phyloP scores from a whole-genome alignment of 2,329 filamentous ascomycete genomes.

The Waltergamsia citrina region DNA sequence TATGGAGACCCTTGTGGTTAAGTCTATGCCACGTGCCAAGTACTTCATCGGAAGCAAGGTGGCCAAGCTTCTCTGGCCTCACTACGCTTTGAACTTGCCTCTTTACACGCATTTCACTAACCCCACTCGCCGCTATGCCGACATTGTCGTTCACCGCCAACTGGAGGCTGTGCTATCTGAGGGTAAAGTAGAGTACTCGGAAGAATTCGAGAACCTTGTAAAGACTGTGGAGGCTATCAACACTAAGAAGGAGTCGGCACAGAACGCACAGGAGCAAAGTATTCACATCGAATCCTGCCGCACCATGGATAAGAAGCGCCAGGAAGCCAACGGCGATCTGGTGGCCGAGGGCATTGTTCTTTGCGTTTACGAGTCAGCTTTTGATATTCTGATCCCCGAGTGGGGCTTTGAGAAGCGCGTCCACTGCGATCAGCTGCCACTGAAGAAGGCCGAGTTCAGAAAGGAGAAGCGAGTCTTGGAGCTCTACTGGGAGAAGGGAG shows the following conservation, averaged over 20 bases:
- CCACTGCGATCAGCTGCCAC: slow-evolving; percentile 92
- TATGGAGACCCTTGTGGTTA: slow-evolving; percentile 92
- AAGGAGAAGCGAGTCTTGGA: slow-evolving; percentile 93
- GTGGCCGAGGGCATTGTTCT: slow-evolving; percentile 94
- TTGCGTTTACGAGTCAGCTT: slow-evolving; percentile 96
- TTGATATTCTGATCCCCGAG: slow-evolving; percentile 95
- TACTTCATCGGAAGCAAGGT: slow-evolving; percentile 84
- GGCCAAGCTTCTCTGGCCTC: slow-evolving; percentile 66
- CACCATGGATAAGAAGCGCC: slow-evolving; percentile 84
- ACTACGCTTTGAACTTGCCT: slow-evolving; percentile 88
- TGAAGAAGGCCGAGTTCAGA: slow-evolving; percentile 99
- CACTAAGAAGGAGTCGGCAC: slow-evolving; percentile 97
- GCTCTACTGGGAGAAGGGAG: slow-evolving; percentile 99
- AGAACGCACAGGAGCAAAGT: slow-evolving; percentile 96
- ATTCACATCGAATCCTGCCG: slow-evolving; percentile 97
- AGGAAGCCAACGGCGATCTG: slow-evolving; percentile 80
- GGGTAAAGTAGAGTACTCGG: slow-evolving; percentile 72
- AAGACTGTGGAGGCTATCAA: slow-evolving; percentile 96
- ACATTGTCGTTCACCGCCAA: slow-evolving; percentile 92
- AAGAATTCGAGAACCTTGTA: slow-evolving; percentile 77
- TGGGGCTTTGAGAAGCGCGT: slow-evolving; percentile 99
- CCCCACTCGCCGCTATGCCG: slow-evolving; percentile 87
- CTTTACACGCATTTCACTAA: slow-evolving; percentile 97
- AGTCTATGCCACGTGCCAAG: slow-evolving; percentile 93
- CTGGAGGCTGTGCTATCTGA: slow-evolving; percentile 79